Evolutionary conservation across 2,329 filamentous ascomycete species (phyloP).

Genomic region (Penicillium brasilianum): DNA sequence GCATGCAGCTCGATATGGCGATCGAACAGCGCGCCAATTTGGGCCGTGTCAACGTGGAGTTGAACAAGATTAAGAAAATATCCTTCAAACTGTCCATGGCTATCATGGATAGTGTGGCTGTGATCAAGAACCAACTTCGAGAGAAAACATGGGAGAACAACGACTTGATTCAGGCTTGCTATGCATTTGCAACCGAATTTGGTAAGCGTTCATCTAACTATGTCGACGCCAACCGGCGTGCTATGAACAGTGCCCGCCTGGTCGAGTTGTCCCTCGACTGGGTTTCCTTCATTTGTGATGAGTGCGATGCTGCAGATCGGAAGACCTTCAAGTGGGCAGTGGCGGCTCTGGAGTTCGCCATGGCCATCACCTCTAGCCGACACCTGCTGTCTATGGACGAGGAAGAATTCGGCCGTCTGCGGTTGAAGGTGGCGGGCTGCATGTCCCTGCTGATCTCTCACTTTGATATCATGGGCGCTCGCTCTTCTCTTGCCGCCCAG

Average conservation of each 20-base stretch:
- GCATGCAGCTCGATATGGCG: constrained; percentile 83
- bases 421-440: constrained; percentile 90
- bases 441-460: constrained; percentile 98
- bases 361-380: constrained; percentile 93
- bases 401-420: constrained; percentile 80
- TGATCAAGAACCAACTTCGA: constrained; percentile 79
- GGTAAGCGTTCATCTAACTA: constrained; percentile 92
- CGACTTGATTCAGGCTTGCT: constrained; percentile 96
- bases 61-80: constrained; percentile 93
- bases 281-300: constrained; percentile 97
- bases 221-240: constrained; percentile 92
- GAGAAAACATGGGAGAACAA: constrained; percentile 79
- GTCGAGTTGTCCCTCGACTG: constrained; percentile 93
- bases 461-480: constrained; percentile 98
- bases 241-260: constrained; percentile 96
- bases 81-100: constrained; percentile 96
- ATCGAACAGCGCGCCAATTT: constrained; percentile 94
- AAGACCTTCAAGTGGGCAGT: constrained; percentile 99
- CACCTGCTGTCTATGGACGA: constrained; percentile 92
- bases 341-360: constrained; percentile 90
- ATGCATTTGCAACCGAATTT: constrained; percentile 98
- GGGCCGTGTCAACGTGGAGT: constrained; percentile 84
- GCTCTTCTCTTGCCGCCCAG: constrained; percentile 90
- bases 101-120: constrained; percentile 98
- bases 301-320: constrained; percentile 90